Evolutionary conservation across 2,329 filamentous ascomycete genomes (phyloP).

Genomic region (Polychaeton citri): DNA sequence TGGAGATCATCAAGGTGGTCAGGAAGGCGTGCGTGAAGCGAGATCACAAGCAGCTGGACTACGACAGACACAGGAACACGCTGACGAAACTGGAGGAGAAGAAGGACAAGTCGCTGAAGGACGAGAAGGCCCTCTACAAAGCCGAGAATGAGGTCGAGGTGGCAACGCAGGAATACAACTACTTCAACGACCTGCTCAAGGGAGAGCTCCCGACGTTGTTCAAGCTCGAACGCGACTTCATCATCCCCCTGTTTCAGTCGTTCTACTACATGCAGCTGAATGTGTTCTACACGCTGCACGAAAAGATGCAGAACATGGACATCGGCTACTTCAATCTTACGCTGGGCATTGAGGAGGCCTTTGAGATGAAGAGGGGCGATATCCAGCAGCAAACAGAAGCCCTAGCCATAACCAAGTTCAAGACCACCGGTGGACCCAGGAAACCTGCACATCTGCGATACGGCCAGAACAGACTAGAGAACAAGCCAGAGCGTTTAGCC

Average conservation of each 20-base stretch:
- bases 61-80: slow-evolving; percentile 68
- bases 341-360: slow-evolving; percentile 81
- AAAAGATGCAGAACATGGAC: slow-evolving; percentile 93
- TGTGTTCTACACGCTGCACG: slow-evolving; percentile 95
- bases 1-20: slow-evolving; percentile 91
- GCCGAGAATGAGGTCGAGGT: slow-evolving; percentile 83
- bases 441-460: slow-evolving; percentile 38
- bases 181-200: slow-evolving; percentile 95
- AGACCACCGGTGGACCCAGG: slow-evolving; percentile 59
- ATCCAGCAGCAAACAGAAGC: slow-evolving; percentile 75
- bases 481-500: slow-evolving; percentile 13
- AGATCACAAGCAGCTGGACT: slow-evolving; percentile 95
- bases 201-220: slow-evolving; percentile 91
- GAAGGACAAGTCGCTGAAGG: slow-evolving; percentile 90
- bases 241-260: slow-evolving; percentile 90
- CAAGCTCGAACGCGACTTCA: slow-evolving; percentile 79
- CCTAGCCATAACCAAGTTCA: slow-evolving; percentile 79
- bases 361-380: slow-evolving; percentile 75
- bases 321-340: slow-evolving; percentile 96
- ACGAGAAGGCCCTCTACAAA: slow-evolving; percentile 95
- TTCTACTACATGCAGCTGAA: slow-evolving; percentile 99
- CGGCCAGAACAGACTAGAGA: slow-evolving; percentile 16
- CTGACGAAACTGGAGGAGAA: slow-evolving; percentile 96
- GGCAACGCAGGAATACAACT: slow-evolving; percentile 90
- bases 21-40: slow-evolving; percentile 80